Base-by-base conservation (phyloP, 1,139 yeast species). In the Kodamaea anthophila region DNA sequence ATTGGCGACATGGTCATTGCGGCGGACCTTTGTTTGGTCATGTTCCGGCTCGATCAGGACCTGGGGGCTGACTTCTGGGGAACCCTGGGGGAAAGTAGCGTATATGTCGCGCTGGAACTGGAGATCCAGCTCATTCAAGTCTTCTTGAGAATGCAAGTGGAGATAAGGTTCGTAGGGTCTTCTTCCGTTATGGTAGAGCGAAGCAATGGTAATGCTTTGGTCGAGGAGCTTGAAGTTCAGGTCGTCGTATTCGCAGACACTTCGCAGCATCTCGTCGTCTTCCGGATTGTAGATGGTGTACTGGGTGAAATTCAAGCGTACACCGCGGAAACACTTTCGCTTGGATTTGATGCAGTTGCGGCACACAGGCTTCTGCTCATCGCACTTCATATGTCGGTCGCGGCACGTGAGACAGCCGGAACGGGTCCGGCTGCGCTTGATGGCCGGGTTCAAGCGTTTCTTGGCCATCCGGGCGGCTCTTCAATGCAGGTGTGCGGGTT, bases 381-480 rank as follows among this genome's bases (percentile, higher is more conserved):
- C 72, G 45, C 72, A 65, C 44, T 65, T 65, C 60, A 65, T 63
- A 42, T 65, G 72, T 30, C 72, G 50, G 38, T 65, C 72, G 26
- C 72, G 58, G 44, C 72, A 65, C 9, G 72, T 65, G 30, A 64
- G 50, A 42, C 72, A 65, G 8, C 72, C 72, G 7, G 70, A 63
- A 32, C 72, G 51, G 8, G 71, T 63, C 43, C 46, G 29, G 32
- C 58, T 54, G 36, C 58, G 42, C 31, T 58, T 58, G 20, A 50
- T 43, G 12, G 46, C 35, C 13, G 49, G 45, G 25, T 40, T 42
- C 26, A 42, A 39, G 21, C 47, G 40, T 24, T 44, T 44, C 28
- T 43, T 41, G 13, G 47, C 47, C 47, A 44, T 44, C 21, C n/a
- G n/a, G n/a, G n/a, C 13, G 19, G 13, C 19, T 13, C n/a, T 5